phyloP scores from a whole-genome alignment of 345 rosid species.

The Hypericum androsaemum region DNA sequence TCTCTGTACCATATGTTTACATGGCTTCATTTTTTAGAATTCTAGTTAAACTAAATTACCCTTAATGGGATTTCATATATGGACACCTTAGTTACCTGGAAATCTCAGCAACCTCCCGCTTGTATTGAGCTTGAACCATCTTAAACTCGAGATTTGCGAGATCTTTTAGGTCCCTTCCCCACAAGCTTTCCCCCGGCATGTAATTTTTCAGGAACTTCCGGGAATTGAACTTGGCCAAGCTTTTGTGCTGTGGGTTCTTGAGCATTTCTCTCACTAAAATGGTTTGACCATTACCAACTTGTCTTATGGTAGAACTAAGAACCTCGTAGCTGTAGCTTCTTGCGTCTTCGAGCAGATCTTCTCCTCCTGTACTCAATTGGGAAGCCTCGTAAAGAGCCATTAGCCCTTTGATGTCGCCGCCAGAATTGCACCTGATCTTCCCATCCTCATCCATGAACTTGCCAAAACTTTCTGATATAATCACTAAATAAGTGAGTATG shows the following conservation, averaged over 20 bases:
- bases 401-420: slow-evolving; percentile 26
- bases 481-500: no score
- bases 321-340: no score
- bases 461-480: slow-evolving; percentile 22
- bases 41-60: no score
- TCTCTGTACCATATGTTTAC: no score
- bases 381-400: slow-evolving; percentile 46
- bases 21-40: no score
- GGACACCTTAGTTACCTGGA: slow-evolving; percentile 17
- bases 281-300: slow-evolving; percentile 11
- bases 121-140: slow-evolving; percentile 22
- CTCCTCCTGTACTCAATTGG: slow-evolving; percentile 36
- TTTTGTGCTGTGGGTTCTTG: slow-evolving; percentile 32
- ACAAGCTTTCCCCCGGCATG: slow-evolving; percentile 5
- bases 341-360: slow-evolving; percentile 35
- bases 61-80: neutral
- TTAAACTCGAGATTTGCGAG: slow-evolving; percentile 31
- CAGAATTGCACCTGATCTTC: slow-evolving; percentile 6
- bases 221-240: slow-evolving; percentile 25
- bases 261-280: slow-evolving; percentile 15
- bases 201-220: slow-evolving; percentile 8
- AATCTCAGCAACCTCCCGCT: slow-evolving; percentile 23
- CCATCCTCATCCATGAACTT: slow-evolving; percentile 23
- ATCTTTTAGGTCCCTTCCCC: no score
- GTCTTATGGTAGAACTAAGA: slow-evolving; percentile 13